Base-by-base conservation (phyloP, 2,329 filamentous ascomycete species). In the Colletotrichum zoysiae region DNA sequence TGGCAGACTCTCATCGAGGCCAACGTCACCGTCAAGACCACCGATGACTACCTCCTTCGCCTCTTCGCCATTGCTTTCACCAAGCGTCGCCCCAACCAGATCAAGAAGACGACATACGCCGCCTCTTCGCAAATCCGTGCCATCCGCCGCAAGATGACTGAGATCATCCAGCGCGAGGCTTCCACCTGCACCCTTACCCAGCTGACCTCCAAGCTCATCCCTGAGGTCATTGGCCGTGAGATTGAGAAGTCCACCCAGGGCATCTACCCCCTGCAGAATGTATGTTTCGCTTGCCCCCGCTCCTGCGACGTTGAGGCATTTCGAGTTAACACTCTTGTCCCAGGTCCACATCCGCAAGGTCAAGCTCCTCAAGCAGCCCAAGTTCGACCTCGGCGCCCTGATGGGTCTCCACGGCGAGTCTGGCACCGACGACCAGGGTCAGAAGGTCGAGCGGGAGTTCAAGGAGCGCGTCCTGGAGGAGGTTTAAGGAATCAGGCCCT, bases 91-190 rank as follows among this genome's bases (percentile, higher is more conserved):
- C 95, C 94, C 80, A 99, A 98, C 90, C 96, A 99, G 91, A 95
- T 99, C 90, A 97, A 97, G 93, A 99, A 98, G 93, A 99, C 96
- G 81, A 99, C 96, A 84, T 99, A 99, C 84, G 96, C 96, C 79
- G 92, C 92, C 77, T 95, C 94, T 77, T 98, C 96, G 77, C 96
- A 99, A 88, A 98, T 98, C 86, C 93, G 95, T 78, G 92, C 93
- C 79, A 99, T 99, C 86, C 93, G 96, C 86, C 96, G 95, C 91
- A 98, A 99, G 94, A 99, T 99, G 96, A 93, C 91, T 77, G 96
- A 99, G 87, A 98, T 99, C 87, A 98, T 99, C 86, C 91, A 93
- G 86, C 93, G 95, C 80, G 96, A 99, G 90, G 96, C 96, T 75
- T 90, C 93, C 79, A 94, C 90, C 88, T 97, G 95, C 91, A 97